Evolutionary conservation across 2,329 filamentous ascomycete genomes (phyloP), one percentile per base, ranked within the genome.

Genomic region (Fusarium sp.): DNA sequence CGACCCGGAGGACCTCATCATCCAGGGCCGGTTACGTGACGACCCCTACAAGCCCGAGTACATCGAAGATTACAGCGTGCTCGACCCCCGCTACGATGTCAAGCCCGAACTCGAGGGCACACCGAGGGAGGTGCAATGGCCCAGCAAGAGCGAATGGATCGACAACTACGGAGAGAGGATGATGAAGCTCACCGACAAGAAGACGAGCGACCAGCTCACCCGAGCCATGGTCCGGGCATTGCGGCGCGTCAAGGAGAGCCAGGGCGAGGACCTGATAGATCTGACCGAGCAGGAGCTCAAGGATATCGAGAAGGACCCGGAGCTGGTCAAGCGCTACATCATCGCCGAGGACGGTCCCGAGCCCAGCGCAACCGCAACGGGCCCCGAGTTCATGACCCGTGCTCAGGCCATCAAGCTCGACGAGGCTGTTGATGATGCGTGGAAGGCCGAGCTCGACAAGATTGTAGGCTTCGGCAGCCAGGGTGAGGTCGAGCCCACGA

Each of bases 21-120:
- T 86, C 31, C 90, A 95, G 78, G 91, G 89, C 65, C 83, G 86
- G 39, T 76, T 91, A 68, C 88, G 92, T 60, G 83, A 80, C 51
- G 93, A 96, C 74, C 84, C 88, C 8, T 91, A 91, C 81, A 81
- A 82, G 49, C 80, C 93, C 45, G 81, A 86, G 60, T 95, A 96
- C 76, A 79, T 94, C 52, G 93, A 97, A 74, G 92, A 96, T 76
- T 90, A 97, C 72, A 86, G 90, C 58, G 84, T 85, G 54, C 84
- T 94, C 63, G 86, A 92, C 72, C 91, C 92, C 49, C 82, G 91
- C 45, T 85, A 95, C 59, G 94, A 98, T 79, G 85, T 89, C 73
- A 86, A 80, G 75, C 84, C 78, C 67, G 81, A 78, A 55, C 78
- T 71, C 76, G 42, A 75, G 77, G 73, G 78, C 75, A 70, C 83